phyloP scores from a whole-genome alignment of 306 rosid genomes.

The Oemleria cerasiformis region DNA sequence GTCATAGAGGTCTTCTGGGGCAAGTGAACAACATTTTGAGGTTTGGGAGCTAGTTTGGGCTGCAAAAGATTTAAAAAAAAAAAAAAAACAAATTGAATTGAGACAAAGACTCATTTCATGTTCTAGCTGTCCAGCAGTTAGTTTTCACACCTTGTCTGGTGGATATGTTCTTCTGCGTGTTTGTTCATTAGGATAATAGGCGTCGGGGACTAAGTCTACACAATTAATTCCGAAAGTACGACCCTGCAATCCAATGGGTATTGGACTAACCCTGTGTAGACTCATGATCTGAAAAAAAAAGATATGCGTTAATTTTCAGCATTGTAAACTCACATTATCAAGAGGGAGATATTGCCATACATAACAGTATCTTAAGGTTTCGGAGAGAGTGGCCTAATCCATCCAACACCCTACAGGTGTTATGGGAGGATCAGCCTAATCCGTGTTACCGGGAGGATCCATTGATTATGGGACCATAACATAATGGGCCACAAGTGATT shows the following conservation, averaged over 20 bases:
- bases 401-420: no score
- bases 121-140: constrained; percentile 7
- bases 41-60: constrained; percentile 24
- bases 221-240: neutral
- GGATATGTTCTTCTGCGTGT: neutral
- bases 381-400: no score
- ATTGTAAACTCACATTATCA: no score
- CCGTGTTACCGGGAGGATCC: no score
- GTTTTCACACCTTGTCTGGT: constrained; percentile 8
- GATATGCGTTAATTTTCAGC: no score
- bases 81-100: constrained; percentile 19
- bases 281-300: no score
- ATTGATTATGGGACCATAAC: no score
- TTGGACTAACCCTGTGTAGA: accelerated
- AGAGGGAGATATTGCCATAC: no score
- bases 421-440: no score
- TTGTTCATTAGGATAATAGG: neutral
- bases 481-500: no score
- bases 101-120: neutral
- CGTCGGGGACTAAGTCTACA: neutral
- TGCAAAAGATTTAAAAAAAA: constrained; percentile 38
- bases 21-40: neutral
- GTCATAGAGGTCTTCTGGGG: neutral
- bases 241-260: no score
- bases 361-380: no score